Conservation (phyloP, 2,329 filamentous ascomycete species). For the Fusarium chlamydosporum region DNA sequence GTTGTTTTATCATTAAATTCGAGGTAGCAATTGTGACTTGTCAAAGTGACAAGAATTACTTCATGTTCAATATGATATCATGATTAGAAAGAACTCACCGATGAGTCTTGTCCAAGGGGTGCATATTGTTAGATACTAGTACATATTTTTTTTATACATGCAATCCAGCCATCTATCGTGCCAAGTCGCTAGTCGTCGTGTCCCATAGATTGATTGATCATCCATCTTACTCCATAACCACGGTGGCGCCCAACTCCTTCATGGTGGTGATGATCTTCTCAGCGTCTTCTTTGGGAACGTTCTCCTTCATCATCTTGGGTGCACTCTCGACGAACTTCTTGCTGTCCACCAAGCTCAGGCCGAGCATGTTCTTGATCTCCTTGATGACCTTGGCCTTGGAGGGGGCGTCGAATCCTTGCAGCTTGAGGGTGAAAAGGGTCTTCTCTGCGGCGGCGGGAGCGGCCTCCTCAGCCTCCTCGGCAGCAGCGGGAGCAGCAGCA, state of each 20-base stretch:
- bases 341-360: slow-evolving; percentile 95
- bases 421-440: slow-evolving; percentile 96
- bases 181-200: slow-evolving; percentile 47
- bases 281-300: slow-evolving; percentile 97
- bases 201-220: slow-evolving; percentile 27
- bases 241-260: slow-evolving; percentile 92
- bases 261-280: slow-evolving; percentile 98
- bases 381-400: slow-evolving; percentile 99
- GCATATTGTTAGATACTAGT: slow-evolving; percentile 56
- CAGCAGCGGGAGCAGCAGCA: slow-evolving; percentile 70
- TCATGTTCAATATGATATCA: slow-evolving; percentile 28
- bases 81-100: slow-evolving; percentile 39
- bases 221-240: slow-evolving; percentile 83
- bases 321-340: slow-evolving; percentile 99
- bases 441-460: slow-evolving; percentile 93
- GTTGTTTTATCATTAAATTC: slow-evolving; percentile 9
- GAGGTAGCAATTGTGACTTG: slow-evolving; percentile 10
- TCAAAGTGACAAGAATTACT: slow-evolving; percentile 9
- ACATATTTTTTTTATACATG: slow-evolving; percentile 59
- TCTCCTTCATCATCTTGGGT: slow-evolving; percentile 99
- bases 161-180: slow-evolving; percentile 55
- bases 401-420: slow-evolving; percentile 87
- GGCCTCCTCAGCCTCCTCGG: slow-evolving; percentile 87
- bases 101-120: slow-evolving; percentile 42
- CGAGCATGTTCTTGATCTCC: slow-evolving; percentile 97